Percentiles rank a stretch among this genome's conserved stretches.
phyloP scores from a whole-genome alignment of 2,329 filamentous ascomycete species.

The Endoconidiophora laricicola region DNA sequence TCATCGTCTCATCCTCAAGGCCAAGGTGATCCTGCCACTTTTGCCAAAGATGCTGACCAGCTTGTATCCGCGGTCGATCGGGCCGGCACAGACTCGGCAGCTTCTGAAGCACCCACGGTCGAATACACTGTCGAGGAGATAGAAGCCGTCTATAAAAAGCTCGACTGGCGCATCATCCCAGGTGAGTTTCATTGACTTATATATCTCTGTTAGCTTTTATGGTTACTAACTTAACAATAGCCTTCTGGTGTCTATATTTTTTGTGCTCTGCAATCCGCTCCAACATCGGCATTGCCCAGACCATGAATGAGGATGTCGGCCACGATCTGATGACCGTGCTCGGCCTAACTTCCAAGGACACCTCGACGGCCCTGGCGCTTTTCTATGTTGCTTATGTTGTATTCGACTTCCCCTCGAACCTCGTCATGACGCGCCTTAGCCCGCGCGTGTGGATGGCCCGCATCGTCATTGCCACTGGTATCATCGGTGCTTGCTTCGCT shows the following conservation, averaged over 20 bases:
- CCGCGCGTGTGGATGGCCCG: constrained; percentile 84
- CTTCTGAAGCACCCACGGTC: constrained; percentile 11
- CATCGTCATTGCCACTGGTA: constrained; percentile 72
- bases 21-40: not conserved
- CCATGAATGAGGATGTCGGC: constrained; percentile 58
- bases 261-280: constrained; percentile 82
- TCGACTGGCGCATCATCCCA: constrained; percentile 43
- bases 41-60: not conserved
- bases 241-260: constrained; percentile 85
- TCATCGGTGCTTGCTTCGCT: constrained; percentile 71
- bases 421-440: constrained; percentile 72
- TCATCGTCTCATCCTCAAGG: not conserved
- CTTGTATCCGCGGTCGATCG: not conserved
- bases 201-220: not conserved
- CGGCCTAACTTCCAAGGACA: constrained; percentile 53
- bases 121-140: constrained; percentile 35
- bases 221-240: constrained; percentile 21
- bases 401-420: constrained; percentile 76
- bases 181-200: constrained; percentile 20
- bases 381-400: constrained; percentile 89
- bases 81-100: not conserved
- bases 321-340: constrained; percentile 65
- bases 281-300: constrained; percentile 86
- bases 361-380: constrained; percentile 67
- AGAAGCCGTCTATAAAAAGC: constrained; percentile 39